Conservation (phyloP, 768 basidiomycete species). For the Russula sp. region DNA sequence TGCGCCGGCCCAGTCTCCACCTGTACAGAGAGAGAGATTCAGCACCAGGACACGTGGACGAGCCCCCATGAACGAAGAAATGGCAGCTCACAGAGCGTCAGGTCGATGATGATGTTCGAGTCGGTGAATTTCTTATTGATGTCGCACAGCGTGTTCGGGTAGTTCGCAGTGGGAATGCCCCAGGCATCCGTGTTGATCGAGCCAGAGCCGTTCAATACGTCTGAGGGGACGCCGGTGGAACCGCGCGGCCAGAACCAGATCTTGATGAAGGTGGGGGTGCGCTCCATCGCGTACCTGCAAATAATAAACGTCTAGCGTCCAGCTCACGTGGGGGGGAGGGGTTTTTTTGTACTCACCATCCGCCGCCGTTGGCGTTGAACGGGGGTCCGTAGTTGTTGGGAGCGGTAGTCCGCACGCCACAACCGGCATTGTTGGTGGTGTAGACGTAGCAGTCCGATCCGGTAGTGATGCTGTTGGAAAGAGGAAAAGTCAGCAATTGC, state of each 20-base stretch:
- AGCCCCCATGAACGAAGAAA: neutral
- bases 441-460: slow-evolving; percentile 43
- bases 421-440: slow-evolving; percentile 46
- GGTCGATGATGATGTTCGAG: slow-evolving; percentile 62
- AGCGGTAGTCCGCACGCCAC: slow-evolving; percentile 39
- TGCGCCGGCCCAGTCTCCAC: slow-evolving; percentile 50
- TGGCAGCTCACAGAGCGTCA: slow-evolving; percentile 54
- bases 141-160: slow-evolving; percentile 53
- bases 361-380: slow-evolving; percentile 55
- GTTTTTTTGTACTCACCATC: slow-evolving; percentile 38
- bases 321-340: neutral
- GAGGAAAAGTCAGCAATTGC: neutral
- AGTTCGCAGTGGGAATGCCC: slow-evolving; percentile 55
- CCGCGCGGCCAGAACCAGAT: slow-evolving; percentile 66
- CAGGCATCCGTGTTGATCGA: slow-evolving; percentile 44
- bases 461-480: slow-evolving; percentile 26
- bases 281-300: slow-evolving; percentile 54
- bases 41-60: neutral
- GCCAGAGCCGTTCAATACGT: slow-evolving; percentile 36
- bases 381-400: slow-evolving; percentile 46
- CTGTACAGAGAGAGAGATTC: neutral
- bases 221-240: slow-evolving; percentile 37
- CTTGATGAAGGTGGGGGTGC: slow-evolving; percentile 49
- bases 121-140: slow-evolving; percentile 45
- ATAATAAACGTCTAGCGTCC: neutral